Evolutionary conservation across 345 rosid species (phyloP).

Genomic region (Salix udensis): DNA sequence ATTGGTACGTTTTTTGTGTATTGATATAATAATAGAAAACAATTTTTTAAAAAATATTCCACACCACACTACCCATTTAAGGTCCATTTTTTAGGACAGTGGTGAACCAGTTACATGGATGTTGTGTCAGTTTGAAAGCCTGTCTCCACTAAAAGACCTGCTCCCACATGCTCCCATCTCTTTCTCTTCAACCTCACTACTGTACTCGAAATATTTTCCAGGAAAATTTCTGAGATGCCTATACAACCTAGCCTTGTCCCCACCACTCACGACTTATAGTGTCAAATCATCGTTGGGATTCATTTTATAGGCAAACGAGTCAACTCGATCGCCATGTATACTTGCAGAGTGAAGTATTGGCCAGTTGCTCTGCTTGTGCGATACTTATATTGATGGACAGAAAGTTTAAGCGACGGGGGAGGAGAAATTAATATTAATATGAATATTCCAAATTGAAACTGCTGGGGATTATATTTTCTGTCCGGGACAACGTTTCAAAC

Average conservation of each 20-base stretch:
- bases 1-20: too few relatives aligned
- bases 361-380: not conserved
- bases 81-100: not conserved
- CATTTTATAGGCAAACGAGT: constrained; percentile 10
- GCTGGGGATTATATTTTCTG: too few relatives aligned
- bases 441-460: too few relatives aligned
- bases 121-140: not conserved
- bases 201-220: constrained; percentile 5
- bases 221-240: constrained; percentile 7
- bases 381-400: not conserved
- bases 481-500: too few relatives aligned
- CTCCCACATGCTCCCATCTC: not conserved
- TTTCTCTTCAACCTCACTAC: not conserved
- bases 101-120: not conserved
- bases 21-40: too few relatives aligned
- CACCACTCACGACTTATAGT: constrained; percentile 18
- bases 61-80: not conserved
- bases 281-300: constrained; percentile 26
- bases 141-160: not conserved
- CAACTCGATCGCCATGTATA: not conserved
- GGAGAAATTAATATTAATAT: too few relatives aligned
- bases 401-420: too few relatives aligned
- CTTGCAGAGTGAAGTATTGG: too few relatives aligned
- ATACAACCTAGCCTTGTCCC: constrained; percentile 14
- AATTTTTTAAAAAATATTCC: too few relatives aligned